phyloP scores from a whole-genome alignment of 139 green algal genomes.

The Chlorella sp. region DNA sequence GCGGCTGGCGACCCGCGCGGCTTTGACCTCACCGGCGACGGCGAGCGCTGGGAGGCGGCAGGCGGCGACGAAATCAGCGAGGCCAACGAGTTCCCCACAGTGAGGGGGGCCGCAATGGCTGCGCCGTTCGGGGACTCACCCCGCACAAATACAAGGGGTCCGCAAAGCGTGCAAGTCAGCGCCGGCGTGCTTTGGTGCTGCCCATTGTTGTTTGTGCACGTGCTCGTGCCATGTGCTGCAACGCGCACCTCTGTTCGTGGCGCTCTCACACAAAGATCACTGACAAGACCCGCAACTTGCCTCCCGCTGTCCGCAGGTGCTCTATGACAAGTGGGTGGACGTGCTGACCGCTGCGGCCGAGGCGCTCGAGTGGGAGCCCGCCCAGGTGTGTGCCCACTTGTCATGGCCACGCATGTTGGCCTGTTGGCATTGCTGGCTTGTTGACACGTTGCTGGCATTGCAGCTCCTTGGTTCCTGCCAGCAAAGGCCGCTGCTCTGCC shows the following conservation, averaged over 20 bases:
- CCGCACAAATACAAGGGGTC: too few relatives aligned
- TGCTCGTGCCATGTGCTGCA: too few relatives aligned
- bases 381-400: constrained; percentile 4
- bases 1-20: constrained; percentile 21
- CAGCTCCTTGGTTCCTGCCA: too few relatives aligned
- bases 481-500: background rate
- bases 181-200: too few relatives aligned
- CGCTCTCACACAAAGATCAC: too few relatives aligned
- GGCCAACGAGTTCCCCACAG: constrained; percentile 22
- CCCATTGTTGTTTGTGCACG: too few relatives aligned
- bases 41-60: constrained; percentile 28
- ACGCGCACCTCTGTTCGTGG: too few relatives aligned
- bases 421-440: background rate
- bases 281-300: too few relatives aligned
- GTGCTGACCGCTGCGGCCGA: constrained; percentile 25
- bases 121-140: too few relatives aligned
- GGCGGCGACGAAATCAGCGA: constrained; percentile 32
- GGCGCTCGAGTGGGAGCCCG: constrained; percentile 28
- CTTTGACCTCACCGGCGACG: constrained; percentile 25
- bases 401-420: background rate
- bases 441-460: background rate
- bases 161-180: too few relatives aligned
- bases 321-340: constrained; percentile 33
- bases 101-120: background rate
- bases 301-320: background rate